These are phyloP conservation scores for Aspergillus campestris DNA, from an alignment of 495 filamentous ascomycete species.

Conservation along the genomic window DNA sequence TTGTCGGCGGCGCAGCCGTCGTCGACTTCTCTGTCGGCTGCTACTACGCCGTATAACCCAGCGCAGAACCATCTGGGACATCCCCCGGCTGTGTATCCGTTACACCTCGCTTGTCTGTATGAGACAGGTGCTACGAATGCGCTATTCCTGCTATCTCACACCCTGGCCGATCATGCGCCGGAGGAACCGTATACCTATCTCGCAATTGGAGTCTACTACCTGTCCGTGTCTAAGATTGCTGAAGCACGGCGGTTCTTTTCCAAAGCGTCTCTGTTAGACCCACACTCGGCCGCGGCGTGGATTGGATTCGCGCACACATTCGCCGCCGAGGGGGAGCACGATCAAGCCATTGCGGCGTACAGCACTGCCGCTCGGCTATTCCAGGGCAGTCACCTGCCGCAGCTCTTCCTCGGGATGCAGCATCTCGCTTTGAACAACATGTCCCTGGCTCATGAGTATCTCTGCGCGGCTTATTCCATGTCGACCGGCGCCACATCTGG, in stretches of 20 bases:
- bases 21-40: conserved; percentile 13
- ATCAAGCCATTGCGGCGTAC: conserved; percentile 97
- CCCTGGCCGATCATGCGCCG: conserved; percentile 85
- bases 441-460: conserved; percentile 89
- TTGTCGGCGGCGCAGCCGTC: conserved; percentile 44
- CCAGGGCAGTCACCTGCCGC: conserved; percentile 92
- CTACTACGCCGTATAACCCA: conserved; percentile 12
- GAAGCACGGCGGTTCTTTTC: conserved; percentile 94
- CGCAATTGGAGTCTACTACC: conserved; percentile 92
- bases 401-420: conserved; percentile 97
- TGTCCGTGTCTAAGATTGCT: conserved; percentile 78
- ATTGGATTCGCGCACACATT: conserved; percentile 99
- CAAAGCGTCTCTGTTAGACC: conserved; percentile 94
- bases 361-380: conserved; percentile 92
- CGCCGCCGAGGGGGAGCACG: conserved; percentile 98
- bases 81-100: conserved; percentile 79
- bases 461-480: conserved; percentile 73
- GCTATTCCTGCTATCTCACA: conserved; percentile 89
- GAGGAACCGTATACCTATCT: conserved; percentile 87
- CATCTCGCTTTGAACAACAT: conserved; percentile 93
- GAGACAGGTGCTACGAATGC: conserved; percentile 79
- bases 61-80: conserved; percentile 60
- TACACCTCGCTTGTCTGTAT: conserved; percentile 88
- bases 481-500: conserved; percentile 47
- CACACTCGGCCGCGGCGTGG: conserved; percentile 96